Conservation (phyloP, 768 basidiomycete genomes). For the Dendrothele bispora region DNA sequence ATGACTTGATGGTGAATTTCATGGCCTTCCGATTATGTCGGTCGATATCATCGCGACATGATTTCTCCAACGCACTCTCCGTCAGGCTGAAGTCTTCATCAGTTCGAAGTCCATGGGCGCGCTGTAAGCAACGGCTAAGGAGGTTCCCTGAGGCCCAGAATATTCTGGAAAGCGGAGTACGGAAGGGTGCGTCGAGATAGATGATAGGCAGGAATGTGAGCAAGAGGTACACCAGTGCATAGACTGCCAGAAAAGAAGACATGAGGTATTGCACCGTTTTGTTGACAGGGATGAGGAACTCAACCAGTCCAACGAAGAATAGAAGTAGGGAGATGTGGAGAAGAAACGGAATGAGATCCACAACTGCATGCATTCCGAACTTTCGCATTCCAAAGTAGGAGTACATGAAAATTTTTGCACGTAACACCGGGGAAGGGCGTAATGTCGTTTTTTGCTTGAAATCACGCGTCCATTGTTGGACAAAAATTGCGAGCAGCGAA, state of each 20-base stretch:
- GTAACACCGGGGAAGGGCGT: conserved; percentile 33
- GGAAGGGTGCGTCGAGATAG: conserved; percentile 4
- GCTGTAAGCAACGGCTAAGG: too few relatives aligned
- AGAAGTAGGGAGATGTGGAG: conserved; percentile 49
- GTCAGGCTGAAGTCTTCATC: too few relatives aligned
- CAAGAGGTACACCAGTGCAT: conserved; percentile 5
- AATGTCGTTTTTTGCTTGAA: conserved; percentile 33
- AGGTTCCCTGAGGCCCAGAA: too few relatives aligned
- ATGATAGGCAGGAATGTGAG: conserved; percentile 5
- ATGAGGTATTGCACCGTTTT: conserved; percentile 15
- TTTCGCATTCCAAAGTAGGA: conserved; percentile 35
- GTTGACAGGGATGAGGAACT: conserved; percentile 41
- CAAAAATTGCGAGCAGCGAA: conserved; percentile 43
- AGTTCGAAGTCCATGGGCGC: too few relatives aligned
- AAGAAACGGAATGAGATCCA: conserved; percentile 42
- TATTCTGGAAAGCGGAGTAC: conserved; percentile 10
- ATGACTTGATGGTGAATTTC: too few relatives aligned
- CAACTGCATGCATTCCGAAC: conserved; percentile 37
- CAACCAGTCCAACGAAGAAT: conserved; percentile 48
- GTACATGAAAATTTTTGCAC: conserved; percentile 40
- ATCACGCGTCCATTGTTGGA: conserved; percentile 48
- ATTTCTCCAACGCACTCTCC: too few relatives aligned
- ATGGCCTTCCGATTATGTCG: too few relatives aligned
- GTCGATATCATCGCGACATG: too few relatives aligned
- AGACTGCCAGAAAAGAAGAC: neutral